phyloP scores from a whole-genome alignment of 148 eudicot genomes.

The Oxyria digyna region DNA sequence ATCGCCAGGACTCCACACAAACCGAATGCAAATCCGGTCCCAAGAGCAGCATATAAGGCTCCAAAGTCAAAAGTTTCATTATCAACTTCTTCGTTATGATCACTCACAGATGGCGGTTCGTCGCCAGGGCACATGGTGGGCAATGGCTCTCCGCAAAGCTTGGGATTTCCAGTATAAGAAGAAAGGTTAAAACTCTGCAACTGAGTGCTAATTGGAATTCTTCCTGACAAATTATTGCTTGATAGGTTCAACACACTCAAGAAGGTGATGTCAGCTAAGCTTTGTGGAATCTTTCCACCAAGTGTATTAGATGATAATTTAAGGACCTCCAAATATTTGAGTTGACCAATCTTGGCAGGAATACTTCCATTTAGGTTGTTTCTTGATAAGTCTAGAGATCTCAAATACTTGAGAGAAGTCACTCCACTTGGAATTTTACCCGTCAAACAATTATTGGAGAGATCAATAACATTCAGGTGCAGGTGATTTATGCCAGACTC shows the following conservation, averaged over 20 bases:
- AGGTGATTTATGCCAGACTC: not conserved
- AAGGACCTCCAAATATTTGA: constrained; percentile 19
- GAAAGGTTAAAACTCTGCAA: constrained; percentile 18
- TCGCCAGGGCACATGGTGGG: constrained; percentile 11
- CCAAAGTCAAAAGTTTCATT: not conserved
- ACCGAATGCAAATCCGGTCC: too few relatives aligned
- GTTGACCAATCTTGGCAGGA: constrained; percentile 24
- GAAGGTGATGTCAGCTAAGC: constrained; percentile 20
- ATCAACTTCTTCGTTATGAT: not conserved
- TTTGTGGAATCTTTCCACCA: constrained; percentile 33
- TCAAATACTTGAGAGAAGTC: constrained; percentile 17
- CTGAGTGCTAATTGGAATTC: constrained; percentile 33
- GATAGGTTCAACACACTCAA: constrained; percentile 33
- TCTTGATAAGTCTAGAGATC: constrained; percentile 31
- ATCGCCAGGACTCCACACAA: too few relatives aligned
- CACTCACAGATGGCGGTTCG: not conserved
- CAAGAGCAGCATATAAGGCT: too few relatives aligned
- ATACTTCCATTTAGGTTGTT: constrained; percentile 33
- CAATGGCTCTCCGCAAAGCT: constrained; percentile 41
- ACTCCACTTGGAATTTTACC: constrained; percentile 22
- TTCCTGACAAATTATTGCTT: constrained; percentile 29
- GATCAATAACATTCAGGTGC: not conserved
- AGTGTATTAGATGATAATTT: constrained; percentile 36
- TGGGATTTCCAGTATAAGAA: constrained; percentile 26
- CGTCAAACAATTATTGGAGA: not conserved